Evolutionary conservation across 441 rosid species (phyloP), one percentile per base, ranked within the genome.

Genomic region (Bruguiera hainesii): DNA sequence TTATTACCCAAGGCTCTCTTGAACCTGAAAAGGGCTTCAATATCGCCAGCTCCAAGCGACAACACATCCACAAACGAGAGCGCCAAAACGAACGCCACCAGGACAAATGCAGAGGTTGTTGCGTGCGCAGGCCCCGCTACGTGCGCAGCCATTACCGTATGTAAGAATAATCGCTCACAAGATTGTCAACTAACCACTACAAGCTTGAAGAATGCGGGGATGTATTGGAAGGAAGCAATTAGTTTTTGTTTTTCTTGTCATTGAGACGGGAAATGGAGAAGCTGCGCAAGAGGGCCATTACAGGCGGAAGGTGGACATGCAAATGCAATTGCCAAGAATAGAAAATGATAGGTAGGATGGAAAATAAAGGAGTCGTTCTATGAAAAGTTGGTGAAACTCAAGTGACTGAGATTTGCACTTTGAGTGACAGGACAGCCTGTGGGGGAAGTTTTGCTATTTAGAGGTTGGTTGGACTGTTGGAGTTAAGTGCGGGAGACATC

Each of bases 141-240:
- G 81, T 60, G 78, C 85, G 81, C 87, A 79, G 85, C 80, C 87
- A 83, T 87, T 75, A 72, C 66, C 84, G 74, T 77, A 70, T 72
- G 57, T 3, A 52, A 52, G 26, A 53, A 21, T 7, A 21, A 53
- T n/a, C 4, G 60, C 18, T 39, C 21, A 56, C 21, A 33, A 23
- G 18, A 30, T 57, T 60, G 39, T 65, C 65, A 49, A 53, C 6
- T 25, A 13, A 53, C 26, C 26, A 53, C 23, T 23, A 61, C 31
- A 37, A 31, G 26, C 53, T 18, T 6, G 49, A 56, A 28, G 18
- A 63, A 39, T 26, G 42, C 67, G 13, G 56, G 26, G 57, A 52
- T n/a, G 13, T 13, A 13, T 9, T 21, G 11, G 57, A 53, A 53
- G 15, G 2, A 53, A 53, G 57, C 26, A 21, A 8, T 53, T 8